Base-by-base conservation (phyloP, 1,139 yeast genomes). In the Magnusiomyces paraingens region DNA sequence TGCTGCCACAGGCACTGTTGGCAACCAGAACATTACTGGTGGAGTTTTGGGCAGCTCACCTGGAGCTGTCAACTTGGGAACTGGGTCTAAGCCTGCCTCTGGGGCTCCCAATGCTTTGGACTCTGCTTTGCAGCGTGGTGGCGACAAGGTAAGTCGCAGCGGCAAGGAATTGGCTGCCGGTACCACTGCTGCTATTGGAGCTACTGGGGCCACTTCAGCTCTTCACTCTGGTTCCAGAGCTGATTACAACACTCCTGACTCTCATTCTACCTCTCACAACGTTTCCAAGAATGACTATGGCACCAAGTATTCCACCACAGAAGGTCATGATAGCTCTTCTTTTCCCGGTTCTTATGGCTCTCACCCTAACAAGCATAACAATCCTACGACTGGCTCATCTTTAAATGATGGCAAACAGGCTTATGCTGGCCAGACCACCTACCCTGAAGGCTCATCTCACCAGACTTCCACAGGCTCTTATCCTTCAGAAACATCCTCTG, bases 131-230 rank as follows among this genome's bases (percentile, higher is more conserved):
- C 32, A 26, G 32, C 32, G 32, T 4, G 32, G 32, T 26, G 32
- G 32, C 8, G 32, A 26, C 32, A 26, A 26, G 32, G 32, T 26
- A 26, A 26, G 32, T 8, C 32, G 32, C 8, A 8, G 8, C 32
- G 32, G 32, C 4, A 26, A 26, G 32, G 32, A 26, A 26, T 8
- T 26, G 32, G 32, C 32, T 26, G 32, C 32, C 8, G 32, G 32
- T 5, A 26, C 32, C 8, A 26, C 49, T 50, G 44, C 52, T 40
- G 51, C 42, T 36, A 52, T 51, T 45, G 49, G 38, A 32, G 52
- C 51, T 6, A 48, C 57, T 22, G 47, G 51, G 32, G 12, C 49
- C 20, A 26, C 32, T 5, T 26, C 32, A 5, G 32, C 32, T 17
- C 48, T 29, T 18, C 32, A 18, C 49, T 14, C 45, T 17, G 55